Evolutionary conservation across 1,284 basidiomycete species (phyloP), one percentile per base, ranked within the genome.

Genomic region (Athelia sp.): DNA sequence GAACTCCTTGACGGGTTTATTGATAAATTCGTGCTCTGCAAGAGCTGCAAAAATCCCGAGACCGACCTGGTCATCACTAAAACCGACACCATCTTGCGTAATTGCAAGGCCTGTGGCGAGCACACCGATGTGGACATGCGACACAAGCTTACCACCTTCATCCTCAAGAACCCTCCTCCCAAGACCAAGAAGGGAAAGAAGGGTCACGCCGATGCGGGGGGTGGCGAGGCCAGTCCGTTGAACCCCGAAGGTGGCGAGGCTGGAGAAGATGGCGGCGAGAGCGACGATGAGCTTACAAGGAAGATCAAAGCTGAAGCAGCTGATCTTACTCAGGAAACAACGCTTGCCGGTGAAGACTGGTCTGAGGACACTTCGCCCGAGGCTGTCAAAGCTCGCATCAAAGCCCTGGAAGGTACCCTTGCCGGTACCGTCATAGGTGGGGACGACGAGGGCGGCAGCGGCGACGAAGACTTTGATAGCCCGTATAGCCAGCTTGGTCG

Each of bases 21-120:
- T 73, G 90, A 92, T 58, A 98, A 98, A 70, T 99, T 98, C 63
- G 94, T 99, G 48, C 87, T 99, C 23, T 99, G 97, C 75, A 88
- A 87, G 56, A 83, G 88, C 36, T 99, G 97, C 89, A 98, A 98
- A 78, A 99, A 99, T 68, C 97, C 97, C 21, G 97, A 99, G 74
- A 99, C 97, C 38, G 96, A 98, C 63, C 82, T 98, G 47, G 75
- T 95, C 72, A 86, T 98, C 65, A 83, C 90, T 63, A 70, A 78
- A 23, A 66, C 76, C 51, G 95, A 98, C 63, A 81, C 87, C 59
- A 96, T 99, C 66, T 83, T 90, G 58, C 84, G 95, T 54, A 94
- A 99, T 70, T 99, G 96, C 81, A 99, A 99, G 73, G 97, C 96
- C 3, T 99, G 96, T 62, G 96, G 96, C 47, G 86, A 94, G 63